A percentile compares a stretch with the other conserved stretches of the same genome.
Evolutionary conservation across 257 asterid species (phyloP).

Genomic region (Solanum sitiens): DNA sequence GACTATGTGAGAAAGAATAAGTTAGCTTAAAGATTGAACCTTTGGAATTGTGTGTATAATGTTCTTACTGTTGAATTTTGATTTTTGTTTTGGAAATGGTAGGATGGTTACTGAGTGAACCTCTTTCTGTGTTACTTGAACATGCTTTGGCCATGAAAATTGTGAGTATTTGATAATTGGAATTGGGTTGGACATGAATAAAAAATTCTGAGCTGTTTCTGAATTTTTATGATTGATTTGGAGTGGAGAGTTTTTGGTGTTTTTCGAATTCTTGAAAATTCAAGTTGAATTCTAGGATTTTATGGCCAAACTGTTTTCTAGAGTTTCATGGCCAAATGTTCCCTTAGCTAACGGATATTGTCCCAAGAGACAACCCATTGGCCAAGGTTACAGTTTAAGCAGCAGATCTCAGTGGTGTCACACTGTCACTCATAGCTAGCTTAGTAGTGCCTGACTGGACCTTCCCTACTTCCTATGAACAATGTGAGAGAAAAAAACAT

Average conservation of each 20-base stretch:
- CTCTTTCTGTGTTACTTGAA: not conserved
- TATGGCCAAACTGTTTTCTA: not conserved
- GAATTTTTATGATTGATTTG: not conserved
- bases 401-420: not conserved
- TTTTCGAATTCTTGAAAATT: not conserved
- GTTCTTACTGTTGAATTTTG: not conserved
- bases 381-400: not conserved
- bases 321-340: not conserved
- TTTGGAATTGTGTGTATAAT: not conserved
- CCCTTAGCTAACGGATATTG: not conserved
- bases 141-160: not conserved
- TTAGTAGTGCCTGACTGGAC: not conserved
- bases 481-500: not conserved
- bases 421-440: not conserved
- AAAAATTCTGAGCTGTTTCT: not conserved
- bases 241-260: not conserved
- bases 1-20: not conserved
- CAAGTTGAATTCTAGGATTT: not conserved
- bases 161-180: not conserved
- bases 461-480: not conserved
- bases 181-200: not conserved
- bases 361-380: not conserved
- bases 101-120: not conserved
- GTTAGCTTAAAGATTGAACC: not conserved
- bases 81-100: not conserved